Evolutionary conservation across 306 rosid species (phyloP).

Genomic region (Fagus crenata): DNA sequence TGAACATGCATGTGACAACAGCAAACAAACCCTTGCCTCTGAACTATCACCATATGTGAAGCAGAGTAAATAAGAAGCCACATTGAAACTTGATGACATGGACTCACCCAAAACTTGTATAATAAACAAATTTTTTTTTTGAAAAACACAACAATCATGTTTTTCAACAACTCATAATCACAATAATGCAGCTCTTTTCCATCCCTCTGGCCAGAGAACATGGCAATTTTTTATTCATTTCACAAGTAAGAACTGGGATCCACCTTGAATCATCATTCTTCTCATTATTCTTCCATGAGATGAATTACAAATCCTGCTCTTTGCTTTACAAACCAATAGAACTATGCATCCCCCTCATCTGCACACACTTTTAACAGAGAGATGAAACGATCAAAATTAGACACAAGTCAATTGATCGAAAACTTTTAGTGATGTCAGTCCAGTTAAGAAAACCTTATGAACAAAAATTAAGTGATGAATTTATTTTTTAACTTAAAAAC

Average conservation of each 20-base stretch:
- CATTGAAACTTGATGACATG: no score
- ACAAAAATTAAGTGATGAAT: not conserved
- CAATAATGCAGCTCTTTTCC: not conserved
- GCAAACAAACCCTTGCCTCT: no score
- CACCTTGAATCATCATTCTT: conserved; percentile 4
- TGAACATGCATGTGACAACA: no score
- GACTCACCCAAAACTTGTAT: no score
- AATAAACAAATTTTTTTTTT: no score
- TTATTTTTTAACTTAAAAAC: not conserved
- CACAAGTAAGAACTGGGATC: not conserved
- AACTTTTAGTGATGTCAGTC: not conserved
- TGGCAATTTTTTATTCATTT: not conserved
- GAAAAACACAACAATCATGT: no score
- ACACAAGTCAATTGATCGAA: not conserved
- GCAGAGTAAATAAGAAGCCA: no score
- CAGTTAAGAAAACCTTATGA: not conserved
- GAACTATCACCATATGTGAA: no score
- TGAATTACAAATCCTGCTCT: conserved; percentile 3
- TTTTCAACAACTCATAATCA: not conserved
- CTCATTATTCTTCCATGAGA: not conserved
- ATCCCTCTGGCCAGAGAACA: not conserved
- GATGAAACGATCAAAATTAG: not conserved
- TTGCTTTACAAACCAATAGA: not conserved
- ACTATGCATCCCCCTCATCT: not conserved
- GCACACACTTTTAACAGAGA: not conserved